Percentiles rank a stretch among this genome's conserved stretches.
Evolutionary conservation across 1,139 yeast genomes (phyloP).

Genomic region (Kodamaea suecica): DNA sequence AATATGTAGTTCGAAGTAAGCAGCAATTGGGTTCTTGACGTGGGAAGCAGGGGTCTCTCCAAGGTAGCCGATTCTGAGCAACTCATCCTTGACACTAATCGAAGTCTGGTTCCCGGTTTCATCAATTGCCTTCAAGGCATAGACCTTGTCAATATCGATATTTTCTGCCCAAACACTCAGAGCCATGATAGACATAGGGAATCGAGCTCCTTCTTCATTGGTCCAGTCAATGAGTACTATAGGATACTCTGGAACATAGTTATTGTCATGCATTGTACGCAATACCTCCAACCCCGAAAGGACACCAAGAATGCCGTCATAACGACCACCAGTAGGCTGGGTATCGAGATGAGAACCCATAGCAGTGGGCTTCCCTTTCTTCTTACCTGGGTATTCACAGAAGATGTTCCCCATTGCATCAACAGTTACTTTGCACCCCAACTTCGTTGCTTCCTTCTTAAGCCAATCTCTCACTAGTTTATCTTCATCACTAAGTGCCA

Average conservation of each 20-base stretch:
- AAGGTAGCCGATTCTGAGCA: slow-evolving; percentile 59
- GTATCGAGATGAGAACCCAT: slow-evolving; percentile 76
- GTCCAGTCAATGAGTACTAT: slow-evolving; percentile 68
- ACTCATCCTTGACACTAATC: slow-evolving; percentile 52
- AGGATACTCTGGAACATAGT: slow-evolving; percentile 58
- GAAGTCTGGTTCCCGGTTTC: slow-evolving; percentile 20
- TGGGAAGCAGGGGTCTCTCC: slow-evolving; percentile 51
- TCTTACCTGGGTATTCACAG: slow-evolving; percentile 59
- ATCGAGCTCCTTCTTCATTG: slow-evolving; percentile 77
- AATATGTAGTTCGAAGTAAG: slow-evolving; percentile 72
- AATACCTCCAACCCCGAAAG: slow-evolving; percentile 64
- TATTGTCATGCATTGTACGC: slow-evolving; percentile 60
- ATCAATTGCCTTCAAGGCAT: slow-evolving; percentile 18
- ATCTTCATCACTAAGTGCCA: slow-evolving; percentile 61
- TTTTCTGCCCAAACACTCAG: slow-evolving; percentile 66
- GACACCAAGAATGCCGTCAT: slow-evolving; percentile 71
- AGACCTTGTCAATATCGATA: slow-evolving; percentile 45
- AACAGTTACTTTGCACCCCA: slow-evolving; percentile 58
- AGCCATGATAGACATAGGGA: slow-evolving; percentile 63
- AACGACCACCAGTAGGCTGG: slow-evolving; percentile 77
- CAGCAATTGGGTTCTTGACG: slow-evolving; percentile 53
- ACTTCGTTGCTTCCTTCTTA: slow-evolving; percentile 42
- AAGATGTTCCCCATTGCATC: slow-evolving; percentile 69
- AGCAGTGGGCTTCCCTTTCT: slow-evolving; percentile 53
- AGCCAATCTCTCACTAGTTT: slow-evolving; percentile 71